Percentiles rank a stretch among this genome's conserved stretches.
Conservation (phyloP, 768 basidiomycete species). For the Neoboletus subvelutipes region DNA sequence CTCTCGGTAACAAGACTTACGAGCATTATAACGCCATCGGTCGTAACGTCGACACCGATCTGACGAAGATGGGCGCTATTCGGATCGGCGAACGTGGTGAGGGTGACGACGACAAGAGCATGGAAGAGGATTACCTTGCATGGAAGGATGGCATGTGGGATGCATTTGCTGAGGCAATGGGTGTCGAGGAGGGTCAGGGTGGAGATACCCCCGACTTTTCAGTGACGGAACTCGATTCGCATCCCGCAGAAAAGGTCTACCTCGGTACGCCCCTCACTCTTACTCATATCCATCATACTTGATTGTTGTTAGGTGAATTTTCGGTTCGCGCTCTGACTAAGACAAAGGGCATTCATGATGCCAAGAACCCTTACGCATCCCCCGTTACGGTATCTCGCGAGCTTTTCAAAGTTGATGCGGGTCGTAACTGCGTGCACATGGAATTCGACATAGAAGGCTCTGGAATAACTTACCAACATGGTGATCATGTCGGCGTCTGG, state of each 20-base stretch:
- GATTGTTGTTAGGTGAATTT: slow-evolving; percentile 67
- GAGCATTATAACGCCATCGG: slow-evolving; percentile 96
- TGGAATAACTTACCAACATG: slow-evolving; percentile 97
- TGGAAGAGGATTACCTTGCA: slow-evolving; percentile 99
- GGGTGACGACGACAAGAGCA: slow-evolving; percentile 98
- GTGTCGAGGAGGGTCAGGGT: slow-evolving; percentile 94
- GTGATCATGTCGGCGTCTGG: slow-evolving; percentile 98
- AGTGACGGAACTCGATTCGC: slow-evolving; percentile 77
- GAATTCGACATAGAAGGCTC: slow-evolving; percentile 94
- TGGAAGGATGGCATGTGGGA: slow-evolving; percentile 99
- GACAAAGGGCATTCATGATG: slow-evolving; percentile 95
- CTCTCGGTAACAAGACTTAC: slow-evolving; percentile 90
- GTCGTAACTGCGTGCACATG: slow-evolving; percentile 91
- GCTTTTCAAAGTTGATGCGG: slow-evolving; percentile 70
- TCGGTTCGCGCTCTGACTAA: slow-evolving; percentile 91
- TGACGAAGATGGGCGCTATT: slow-evolving; percentile 77
- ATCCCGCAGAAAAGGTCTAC: slow-evolving; percentile 87
- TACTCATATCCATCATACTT: background rate
- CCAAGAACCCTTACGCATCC: slow-evolving; percentile 94
- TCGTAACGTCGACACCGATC: slow-evolving; percentile 67
- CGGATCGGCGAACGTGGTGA: slow-evolving; percentile 91
- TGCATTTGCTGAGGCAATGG: slow-evolving; percentile 75
- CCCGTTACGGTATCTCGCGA: slow-evolving; percentile 77
- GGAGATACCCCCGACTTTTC: slow-evolving; percentile 93
- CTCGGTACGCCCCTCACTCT: slow-evolving; percentile 58